Base-by-base conservation (phyloP, 306 rosid species). In the Vigna angularis region DNA sequence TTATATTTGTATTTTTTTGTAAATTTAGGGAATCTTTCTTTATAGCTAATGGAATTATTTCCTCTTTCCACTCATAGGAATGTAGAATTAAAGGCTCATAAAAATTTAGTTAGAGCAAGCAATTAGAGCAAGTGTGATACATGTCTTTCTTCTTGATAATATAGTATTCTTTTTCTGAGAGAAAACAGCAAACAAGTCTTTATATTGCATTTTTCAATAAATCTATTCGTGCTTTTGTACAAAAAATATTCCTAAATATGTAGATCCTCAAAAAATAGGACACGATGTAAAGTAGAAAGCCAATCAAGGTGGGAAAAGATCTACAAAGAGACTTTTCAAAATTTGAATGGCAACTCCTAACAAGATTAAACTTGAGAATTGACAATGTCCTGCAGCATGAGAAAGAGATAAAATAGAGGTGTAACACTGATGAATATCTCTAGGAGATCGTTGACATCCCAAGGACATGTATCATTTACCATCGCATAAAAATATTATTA, bases 31-130 rank as follows among this genome's bases (percentile, higher is more conserved):
- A 53, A 70, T 72, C 14, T 16, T 77, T 82, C 66, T 22, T 14
- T 14, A 20, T 56, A 55, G 69, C 32, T 57, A 57, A 26, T 36
- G 50, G 66, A 77, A 26, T 40, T 72, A 13, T 66, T 44, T 17
- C 53, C 24, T 42, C 38, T 45, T 57, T 48, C 50, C 73, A 70
- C 58, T 55, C 52, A 38, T 38, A 22, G 57, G 34, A 13, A 14
- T 66, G 81, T 78, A 32, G 47, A 61, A 32, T 40, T 73, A 20
- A 48, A 70, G 79, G 51, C 58, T 77, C 40, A 40, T 68, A 49
- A 45, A 50, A 28, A 58, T 69, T 30, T 18, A 62, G 65, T 7
- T n/a, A 82, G 24, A 63, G 63, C 61, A 53, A 52, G 56, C 49
- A 64, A 34, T 76, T 45, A 26, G 16, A 70, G 53, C 42, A 66